These are phyloP conservation scores for Leccinum griseonigrum DNA, from an alignment of 1,284 basidiomycete genomes.

Conservation along the genomic window DNA sequence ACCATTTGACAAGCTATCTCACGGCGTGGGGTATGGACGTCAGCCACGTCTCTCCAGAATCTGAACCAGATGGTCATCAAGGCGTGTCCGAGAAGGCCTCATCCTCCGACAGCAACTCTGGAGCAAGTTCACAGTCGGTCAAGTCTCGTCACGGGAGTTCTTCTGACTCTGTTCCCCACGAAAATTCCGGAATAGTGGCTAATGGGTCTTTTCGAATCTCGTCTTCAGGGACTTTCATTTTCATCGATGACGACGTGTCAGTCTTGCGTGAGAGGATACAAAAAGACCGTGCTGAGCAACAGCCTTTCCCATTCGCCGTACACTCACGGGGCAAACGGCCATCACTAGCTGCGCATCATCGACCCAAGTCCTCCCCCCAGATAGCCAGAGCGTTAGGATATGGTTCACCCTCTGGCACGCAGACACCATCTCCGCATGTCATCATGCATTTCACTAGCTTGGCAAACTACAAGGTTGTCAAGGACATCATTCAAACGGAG, in stretches of 20 bases:
- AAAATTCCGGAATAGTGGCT: slow-evolving; percentile 9
- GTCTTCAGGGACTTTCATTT: slow-evolving; percentile 57
- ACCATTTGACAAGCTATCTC: slow-evolving; percentile 87
- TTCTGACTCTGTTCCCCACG: slow-evolving; percentile 20
- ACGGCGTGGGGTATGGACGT: slow-evolving; percentile 95
- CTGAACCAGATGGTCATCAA: slow-evolving; percentile 42
- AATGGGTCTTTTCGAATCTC: slow-evolving; percentile 24
- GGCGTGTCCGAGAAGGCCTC: slow-evolving; percentile 16
- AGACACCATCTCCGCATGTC: slow-evolving; percentile 43
- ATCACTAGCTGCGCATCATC: slow-evolving; percentile 61
- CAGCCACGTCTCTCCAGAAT: slow-evolving; percentile 71
- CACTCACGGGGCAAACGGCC: slow-evolving; percentile 64
- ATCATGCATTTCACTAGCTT: slow-evolving; percentile 91
- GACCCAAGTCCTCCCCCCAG: slow-evolving; percentile 77
- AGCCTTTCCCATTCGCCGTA: slow-evolving; percentile 43
- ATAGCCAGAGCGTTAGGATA: slow-evolving; percentile 57
- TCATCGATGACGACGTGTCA: slow-evolving; percentile 87
- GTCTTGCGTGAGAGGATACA: slow-evolving; percentile 71
- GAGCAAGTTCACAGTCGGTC: slow-evolving; percentile 6
- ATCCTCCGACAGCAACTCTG: slow-evolving; percentile 12
- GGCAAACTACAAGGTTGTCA: slow-evolving; percentile 82
- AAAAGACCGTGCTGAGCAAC: slow-evolving; percentile 56
- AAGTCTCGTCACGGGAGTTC: slow-evolving; percentile 27
- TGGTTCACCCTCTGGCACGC: slow-evolving; percentile 26
- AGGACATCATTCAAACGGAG: slow-evolving; percentile 78